Conservation (phyloP, 352 stramenopile genomes). For the Achlya hypogyna region DNA sequence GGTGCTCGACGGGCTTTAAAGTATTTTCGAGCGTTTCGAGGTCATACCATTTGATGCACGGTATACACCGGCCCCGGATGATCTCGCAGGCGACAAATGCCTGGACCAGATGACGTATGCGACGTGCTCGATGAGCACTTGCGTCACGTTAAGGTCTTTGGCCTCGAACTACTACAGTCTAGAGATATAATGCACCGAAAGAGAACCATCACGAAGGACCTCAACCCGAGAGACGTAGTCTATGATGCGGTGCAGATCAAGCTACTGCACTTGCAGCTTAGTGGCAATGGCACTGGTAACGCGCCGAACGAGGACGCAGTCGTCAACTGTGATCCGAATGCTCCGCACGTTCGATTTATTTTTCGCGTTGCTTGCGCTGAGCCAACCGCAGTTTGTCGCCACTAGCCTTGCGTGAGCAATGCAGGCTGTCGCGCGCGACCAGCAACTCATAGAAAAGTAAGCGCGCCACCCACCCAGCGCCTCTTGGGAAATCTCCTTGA, state of each 20-base stretch:
- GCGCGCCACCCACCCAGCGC: background rate
- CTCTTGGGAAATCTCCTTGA: background rate
- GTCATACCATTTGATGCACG: conserved; percentile 23
- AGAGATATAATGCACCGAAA: conserved; percentile 1
- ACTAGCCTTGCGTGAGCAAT: background rate
- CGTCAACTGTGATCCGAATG: conserved; percentile 4
- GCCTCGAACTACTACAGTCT: conserved; percentile 10
- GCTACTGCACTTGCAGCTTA: conserved; percentile 19
- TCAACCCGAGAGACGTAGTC: conserved; percentile 17
- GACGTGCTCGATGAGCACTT: conserved; percentile 14
- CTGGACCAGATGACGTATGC: conserved; percentile 3
- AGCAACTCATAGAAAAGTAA: background rate
- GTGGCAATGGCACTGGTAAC: background rate
- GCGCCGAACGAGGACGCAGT: conserved; percentile 18
- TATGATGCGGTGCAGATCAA: background rate
- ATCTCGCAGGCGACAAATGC: background rate
- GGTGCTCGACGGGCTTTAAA: conserved; percentile 18
- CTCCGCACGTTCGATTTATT: background rate
- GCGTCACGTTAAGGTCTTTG: background rate
- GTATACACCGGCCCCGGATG: background rate
- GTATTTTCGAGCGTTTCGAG: conserved; percentile 22
- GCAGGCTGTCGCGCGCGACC: background rate
- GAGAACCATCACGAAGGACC: conserved; percentile 2
- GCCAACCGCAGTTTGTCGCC: background rate
- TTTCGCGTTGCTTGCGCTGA: background rate